A percentile compares a stretch with the other conserved stretches of the same genome.
phyloP scores from a whole-genome alignment of 306 rosid genomes.

The Cucumis hystrix region DNA sequence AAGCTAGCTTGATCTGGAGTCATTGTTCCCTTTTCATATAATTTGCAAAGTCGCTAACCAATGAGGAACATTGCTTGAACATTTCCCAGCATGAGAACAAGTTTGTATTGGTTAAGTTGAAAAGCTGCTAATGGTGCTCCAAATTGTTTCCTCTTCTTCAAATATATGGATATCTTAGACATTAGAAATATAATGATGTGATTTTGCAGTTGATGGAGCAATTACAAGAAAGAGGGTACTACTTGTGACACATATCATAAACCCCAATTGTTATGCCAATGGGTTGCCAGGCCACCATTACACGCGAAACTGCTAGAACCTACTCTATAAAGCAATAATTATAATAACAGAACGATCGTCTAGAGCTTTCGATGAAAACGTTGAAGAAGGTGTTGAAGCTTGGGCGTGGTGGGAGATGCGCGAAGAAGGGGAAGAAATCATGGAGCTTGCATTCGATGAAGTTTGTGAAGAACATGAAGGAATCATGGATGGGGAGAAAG shows the following conservation, averaged over 20 bases:
- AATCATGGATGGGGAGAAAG: too few relatives aligned
- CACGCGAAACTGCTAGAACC: slow-evolving; percentile 95
- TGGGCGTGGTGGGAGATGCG: too few relatives aligned
- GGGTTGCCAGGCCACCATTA: slow-evolving; percentile 95
- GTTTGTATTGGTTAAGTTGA: slow-evolving; percentile 81
- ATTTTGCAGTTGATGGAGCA: slow-evolving; percentile 2
- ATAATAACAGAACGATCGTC: neutral
- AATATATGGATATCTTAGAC: slow-evolving; percentile 40
- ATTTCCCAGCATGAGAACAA: slow-evolving; percentile 74
- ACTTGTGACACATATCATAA: slow-evolving; percentile 96
- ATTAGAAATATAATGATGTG: slow-evolving; percentile 15
- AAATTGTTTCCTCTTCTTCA: slow-evolving; percentile 91
- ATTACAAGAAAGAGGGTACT: neutral
- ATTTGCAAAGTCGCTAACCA: slow-evolving; percentile 95
- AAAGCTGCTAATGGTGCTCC: slow-evolving; percentile 92
- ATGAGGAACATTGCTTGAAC: slow-evolving; percentile 86
- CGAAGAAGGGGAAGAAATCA: too few relatives aligned
- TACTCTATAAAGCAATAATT: slow-evolving; percentile 13
- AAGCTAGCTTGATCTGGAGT: slow-evolving; percentile 87
- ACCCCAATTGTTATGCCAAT: slow-evolving; percentile 89
- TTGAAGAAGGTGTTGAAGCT: too few relatives aligned
- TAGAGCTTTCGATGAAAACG: too few relatives aligned
- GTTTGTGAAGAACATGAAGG: too few relatives aligned
- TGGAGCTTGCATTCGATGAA: too few relatives aligned
- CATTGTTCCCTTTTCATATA: slow-evolving; percentile 75